Evolutionary conservation across 192 early-diverging fungal genomes (phyloP).

Genomic region (Pilaira anomala): DNA sequence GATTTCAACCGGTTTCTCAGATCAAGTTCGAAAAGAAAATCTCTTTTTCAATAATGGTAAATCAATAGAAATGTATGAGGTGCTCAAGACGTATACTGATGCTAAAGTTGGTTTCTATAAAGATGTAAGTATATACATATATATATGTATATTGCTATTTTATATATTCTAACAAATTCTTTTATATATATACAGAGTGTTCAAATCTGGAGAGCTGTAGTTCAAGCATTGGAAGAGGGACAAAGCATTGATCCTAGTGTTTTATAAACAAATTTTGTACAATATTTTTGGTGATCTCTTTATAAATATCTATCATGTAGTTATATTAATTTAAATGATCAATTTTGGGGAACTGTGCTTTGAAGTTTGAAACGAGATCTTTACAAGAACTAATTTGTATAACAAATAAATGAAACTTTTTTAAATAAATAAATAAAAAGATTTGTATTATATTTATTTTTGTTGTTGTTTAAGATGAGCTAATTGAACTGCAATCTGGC

Average conservation of each 20-base stretch:
- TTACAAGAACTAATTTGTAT: no score
- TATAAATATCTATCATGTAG: background rate
- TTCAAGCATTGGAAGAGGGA: constrained; percentile 8
- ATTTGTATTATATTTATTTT: no score
- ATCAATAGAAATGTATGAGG: constrained; percentile 78
- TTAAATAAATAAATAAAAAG: no score
- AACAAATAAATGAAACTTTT: no score
- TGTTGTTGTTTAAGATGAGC: constrained; percentile 15
- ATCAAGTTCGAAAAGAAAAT: constrained; percentile 80
- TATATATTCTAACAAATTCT: background rate
- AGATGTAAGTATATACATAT: constrained; percentile 44
- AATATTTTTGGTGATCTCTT: background rate
- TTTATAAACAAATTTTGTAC: background rate
- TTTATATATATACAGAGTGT: constrained; percentile 11
- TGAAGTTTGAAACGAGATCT: no score
- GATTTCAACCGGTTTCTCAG: constrained; percentile 69
- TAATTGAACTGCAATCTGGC: constrained; percentile 68
- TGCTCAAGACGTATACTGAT: constrained; percentile 68
- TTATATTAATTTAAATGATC: no score
- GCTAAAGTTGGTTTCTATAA: constrained; percentile 82
- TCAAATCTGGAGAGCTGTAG: constrained; percentile 15
- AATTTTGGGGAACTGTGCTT: no score
- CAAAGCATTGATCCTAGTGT: background rate
- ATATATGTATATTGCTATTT: background rate
- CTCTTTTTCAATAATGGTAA: constrained; percentile 78